Base-by-base conservation (phyloP, 176 grass and related monocot species). In the Avena eriantha region DNA sequence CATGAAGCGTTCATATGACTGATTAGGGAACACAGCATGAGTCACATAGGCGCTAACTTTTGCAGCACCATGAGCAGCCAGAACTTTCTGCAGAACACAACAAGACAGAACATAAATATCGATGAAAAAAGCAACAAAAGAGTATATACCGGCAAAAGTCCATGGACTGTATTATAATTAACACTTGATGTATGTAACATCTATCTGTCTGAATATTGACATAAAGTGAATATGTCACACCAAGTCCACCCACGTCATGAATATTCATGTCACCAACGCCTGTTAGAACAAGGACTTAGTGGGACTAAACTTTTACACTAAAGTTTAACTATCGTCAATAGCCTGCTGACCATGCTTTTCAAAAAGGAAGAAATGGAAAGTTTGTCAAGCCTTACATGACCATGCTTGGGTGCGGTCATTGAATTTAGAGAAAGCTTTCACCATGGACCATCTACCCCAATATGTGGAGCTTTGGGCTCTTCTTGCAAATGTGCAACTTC, bases 31-130 rank as follows among this genome's bases (percentile, higher is more conserved):
- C 36, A 98, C 91, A 80, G 91, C 93, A 84, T 98, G 96, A 86
- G 96, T 98, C 35, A 95, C 96, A 84, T 95, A 98, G n/a, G 96
- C 93, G 60, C 93, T 98, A 57, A 98, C 87, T 91, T 92, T 98
- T 77, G 86, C 53, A 14, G 96, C 96, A n/a, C 96, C 96, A 59
- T 95, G 85, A 50, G 59, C 82, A 84, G 85, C 69, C 29, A 91
- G 59, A 87, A 91, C 89, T 87, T 91, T 91, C 85, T 91, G 69
- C 43, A 61, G 36, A 85, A 80, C 10, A 87, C 5, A 80, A 31
- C 77, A 26, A 15, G 58, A 60, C 1, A 58, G 0, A 31, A 69
- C 14, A 36, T 7, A 45, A 65, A 22, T 55, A 26, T 54, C n/a
- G 4, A 80, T 81, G 69, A 43, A 1, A 39, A 46, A 57, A 36